These are phyloP conservation scores for Pelargonium citronellum DNA, from an alignment of 441 rosid species.

Conservation along the genomic window DNA sequence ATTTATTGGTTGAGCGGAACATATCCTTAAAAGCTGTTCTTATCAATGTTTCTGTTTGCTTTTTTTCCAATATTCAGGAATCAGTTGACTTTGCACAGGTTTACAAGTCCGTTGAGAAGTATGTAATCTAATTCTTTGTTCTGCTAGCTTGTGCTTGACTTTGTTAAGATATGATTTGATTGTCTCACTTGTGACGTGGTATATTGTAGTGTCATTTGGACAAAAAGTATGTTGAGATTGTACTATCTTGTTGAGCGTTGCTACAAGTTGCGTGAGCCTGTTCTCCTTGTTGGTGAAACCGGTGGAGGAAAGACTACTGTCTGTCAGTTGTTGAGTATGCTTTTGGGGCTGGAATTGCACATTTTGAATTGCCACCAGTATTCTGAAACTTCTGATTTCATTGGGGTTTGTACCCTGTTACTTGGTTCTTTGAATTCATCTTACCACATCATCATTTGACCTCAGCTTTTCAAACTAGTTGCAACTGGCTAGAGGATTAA, in stretches of 20 bases:
- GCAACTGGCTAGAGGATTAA: not conserved
- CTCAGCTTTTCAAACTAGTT: conserved; percentile 6
- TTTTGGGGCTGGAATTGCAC: conserved; percentile 54
- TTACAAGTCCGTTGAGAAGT: conserved; percentile 40
- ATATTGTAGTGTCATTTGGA: conserved; percentile 61
- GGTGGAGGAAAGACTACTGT: conserved; percentile 99
- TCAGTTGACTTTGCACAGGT: conserved; percentile 22
- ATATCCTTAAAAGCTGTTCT: not conserved
- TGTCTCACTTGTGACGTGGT: conserved; percentile 19
- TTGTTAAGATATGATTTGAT: conserved; percentile 13
- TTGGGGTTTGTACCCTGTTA: conserved; percentile 64
- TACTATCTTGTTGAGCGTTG: conserved; percentile 72
- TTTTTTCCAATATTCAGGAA: conserved; percentile 37
- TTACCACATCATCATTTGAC: conserved; percentile 1
- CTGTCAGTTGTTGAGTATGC: conserved; percentile 70
- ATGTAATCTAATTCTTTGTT: conserved; percentile 26
- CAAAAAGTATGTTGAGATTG: conserved; percentile 85
- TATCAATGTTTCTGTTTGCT: not conserved
- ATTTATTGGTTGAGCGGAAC: not conserved
- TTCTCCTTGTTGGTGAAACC: conserved; percentile 98
- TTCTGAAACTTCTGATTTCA: conserved; percentile 93
- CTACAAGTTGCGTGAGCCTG: conserved; percentile 83
- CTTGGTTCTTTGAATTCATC: not conserved
- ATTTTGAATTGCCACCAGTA: conserved; percentile 97
- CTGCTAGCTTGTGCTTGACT: conserved; percentile 14